Evolutionary conservation across 2,329 filamentous ascomycete species (phyloP).

Genomic region (Fusarium sp.): DNA sequence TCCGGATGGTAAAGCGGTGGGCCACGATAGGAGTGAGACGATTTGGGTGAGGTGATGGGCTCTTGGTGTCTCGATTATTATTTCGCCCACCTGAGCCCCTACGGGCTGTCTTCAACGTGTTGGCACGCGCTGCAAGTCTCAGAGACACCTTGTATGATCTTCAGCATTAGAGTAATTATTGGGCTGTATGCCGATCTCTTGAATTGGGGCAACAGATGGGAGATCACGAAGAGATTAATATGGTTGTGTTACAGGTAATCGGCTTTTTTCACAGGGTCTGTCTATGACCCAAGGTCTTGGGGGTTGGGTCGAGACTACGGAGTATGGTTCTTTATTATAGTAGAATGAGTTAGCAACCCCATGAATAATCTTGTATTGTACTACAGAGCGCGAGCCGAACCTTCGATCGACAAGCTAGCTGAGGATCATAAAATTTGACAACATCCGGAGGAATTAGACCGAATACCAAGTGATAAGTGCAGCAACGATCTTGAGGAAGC

Average conservation of each 20-base stretch:
- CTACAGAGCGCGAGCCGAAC: background rate
- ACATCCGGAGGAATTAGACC: conserved; percentile 6
- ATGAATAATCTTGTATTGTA: background rate
- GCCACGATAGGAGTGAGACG: background rate
- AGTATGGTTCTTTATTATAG: background rate
- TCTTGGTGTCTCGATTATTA: background rate
- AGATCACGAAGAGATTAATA: background rate
- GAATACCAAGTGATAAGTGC: conserved; percentile 4
- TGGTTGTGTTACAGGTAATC: conserved; percentile 8
- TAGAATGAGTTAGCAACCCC: background rate
- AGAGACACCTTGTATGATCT: background rate
- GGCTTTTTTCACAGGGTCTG: conserved; percentile 11
- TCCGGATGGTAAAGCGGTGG: background rate
- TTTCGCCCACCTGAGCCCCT: background rate
- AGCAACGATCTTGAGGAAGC: background rate
- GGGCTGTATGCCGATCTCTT: background rate
- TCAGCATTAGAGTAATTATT: conserved; percentile 5
- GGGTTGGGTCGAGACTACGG: background rate
- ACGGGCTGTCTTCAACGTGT: background rate
- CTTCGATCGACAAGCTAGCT: conserved; percentile 1
- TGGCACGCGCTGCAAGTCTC: background rate
- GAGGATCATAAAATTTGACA: background rate
- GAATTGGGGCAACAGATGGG: conserved; percentile 2
- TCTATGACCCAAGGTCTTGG: conserved; percentile 8
- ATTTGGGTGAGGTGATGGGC: background rate